phyloP scores from a whole-genome alignment of 257 asterid genomes.

The Solanum rostratum region DNA sequence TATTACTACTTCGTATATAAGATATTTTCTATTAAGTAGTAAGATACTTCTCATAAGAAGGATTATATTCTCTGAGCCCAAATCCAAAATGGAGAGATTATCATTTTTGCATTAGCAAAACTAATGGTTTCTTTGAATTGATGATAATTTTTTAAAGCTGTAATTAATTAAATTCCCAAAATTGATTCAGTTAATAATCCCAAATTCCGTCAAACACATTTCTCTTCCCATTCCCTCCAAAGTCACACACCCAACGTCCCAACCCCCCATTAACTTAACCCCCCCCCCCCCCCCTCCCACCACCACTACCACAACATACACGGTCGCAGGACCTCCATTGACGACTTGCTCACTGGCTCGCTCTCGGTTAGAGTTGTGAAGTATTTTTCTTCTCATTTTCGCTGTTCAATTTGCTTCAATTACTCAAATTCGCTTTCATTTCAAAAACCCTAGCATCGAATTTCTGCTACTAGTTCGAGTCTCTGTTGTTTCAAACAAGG shows the following conservation, averaged over 20 bases:
- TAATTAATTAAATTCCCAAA: background rate
- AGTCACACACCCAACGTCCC: background rate
- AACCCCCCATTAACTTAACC: too few relatives aligned
- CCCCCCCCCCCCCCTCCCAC: background rate
- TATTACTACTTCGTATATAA: too few relatives aligned
- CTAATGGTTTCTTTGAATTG: too few relatives aligned
- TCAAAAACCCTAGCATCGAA: background rate
- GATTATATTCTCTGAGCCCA: too few relatives aligned
- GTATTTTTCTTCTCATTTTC: background rate
- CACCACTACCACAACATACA: background rate
- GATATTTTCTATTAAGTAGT: too few relatives aligned
- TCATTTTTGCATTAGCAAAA: too few relatives aligned
- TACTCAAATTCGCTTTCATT: background rate
- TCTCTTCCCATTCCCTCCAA: background rate
- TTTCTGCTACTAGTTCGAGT: background rate
- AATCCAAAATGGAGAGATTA: too few relatives aligned
- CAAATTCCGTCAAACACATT: background rate
- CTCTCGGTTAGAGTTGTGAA: background rate
- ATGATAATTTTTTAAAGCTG: too few relatives aligned
- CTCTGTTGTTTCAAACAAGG: background rate
- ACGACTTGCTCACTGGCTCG: background rate
- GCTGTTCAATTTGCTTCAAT: background rate
- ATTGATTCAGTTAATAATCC: background rate
- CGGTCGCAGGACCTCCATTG: background rate
- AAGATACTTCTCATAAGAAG: too few relatives aligned